phyloP scores from a whole-genome alignment of 2,329 filamentous ascomycete species.

The Davidsoniella virescens region DNA sequence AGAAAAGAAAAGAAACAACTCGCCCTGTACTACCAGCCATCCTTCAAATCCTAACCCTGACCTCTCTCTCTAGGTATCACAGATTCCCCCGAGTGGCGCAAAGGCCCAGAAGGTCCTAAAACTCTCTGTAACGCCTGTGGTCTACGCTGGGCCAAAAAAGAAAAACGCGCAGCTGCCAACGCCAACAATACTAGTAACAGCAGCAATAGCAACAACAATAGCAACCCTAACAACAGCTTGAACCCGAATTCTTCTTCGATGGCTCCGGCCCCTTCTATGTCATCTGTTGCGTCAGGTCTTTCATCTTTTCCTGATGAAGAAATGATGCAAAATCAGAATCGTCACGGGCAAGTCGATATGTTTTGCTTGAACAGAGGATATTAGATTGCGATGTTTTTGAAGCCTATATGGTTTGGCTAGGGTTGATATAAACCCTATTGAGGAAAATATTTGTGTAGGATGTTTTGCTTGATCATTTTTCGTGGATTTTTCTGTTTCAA shows the following conservation, averaged over 20 bases:
- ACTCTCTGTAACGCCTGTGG: slow-evolving; percentile 94
- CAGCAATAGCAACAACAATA: not conserved
- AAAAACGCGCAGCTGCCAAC: slow-evolving; percentile 44
- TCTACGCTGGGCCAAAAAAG: slow-evolving; percentile 59
- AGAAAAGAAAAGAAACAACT: too few relatives aligned
- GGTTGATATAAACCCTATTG: too few relatives aligned
- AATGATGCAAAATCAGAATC: too few relatives aligned
- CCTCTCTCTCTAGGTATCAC: slow-evolving; percentile 42
- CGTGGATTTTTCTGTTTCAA: too few relatives aligned
- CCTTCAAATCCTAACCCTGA: not conserved
- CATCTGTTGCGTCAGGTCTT: too few relatives aligned
- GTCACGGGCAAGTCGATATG: too few relatives aligned
- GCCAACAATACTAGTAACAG: slow-evolving; percentile 2
- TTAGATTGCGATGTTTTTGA: too few relatives aligned
- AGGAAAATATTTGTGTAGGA: too few relatives aligned
- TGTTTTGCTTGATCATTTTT: too few relatives aligned
- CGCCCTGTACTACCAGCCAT: not conserved
- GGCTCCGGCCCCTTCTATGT: not conserved
- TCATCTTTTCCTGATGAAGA: too few relatives aligned
- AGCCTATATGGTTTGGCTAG: too few relatives aligned
- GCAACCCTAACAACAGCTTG: not conserved
- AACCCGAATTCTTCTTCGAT: not conserved
- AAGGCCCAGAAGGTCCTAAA: slow-evolving; percentile 82
- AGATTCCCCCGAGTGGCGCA: slow-evolving; percentile 91
- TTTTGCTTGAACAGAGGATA: too few relatives aligned